Base-by-base conservation (phyloP, 1,284 basidiomycete species). In the Sutorius eximius region DNA sequence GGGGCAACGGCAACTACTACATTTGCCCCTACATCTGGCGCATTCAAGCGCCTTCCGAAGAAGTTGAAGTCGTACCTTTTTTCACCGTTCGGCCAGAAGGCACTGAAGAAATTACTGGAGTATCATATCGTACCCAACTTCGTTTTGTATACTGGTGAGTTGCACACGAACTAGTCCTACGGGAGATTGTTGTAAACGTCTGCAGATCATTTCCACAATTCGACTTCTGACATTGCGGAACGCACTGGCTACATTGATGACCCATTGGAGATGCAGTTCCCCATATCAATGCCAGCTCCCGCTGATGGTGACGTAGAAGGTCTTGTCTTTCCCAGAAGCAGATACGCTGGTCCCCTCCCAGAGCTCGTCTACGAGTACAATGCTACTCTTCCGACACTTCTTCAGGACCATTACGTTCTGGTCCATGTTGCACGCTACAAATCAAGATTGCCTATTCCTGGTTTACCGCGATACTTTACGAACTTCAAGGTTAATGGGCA, bases 11-110 rank as follows among this genome's bases (percentile, higher is more conserved):
- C 82, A 9, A 76, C 82, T 11, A 89, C 88, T 0, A 59, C 83
- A 41, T 89, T 91, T 64, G 82, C 80, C 1, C 89, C 87, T 0
- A 78, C 78, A 47, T 88, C 89, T 66, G 67, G 66, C 9, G 88
- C 88, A 3, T 91, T 88, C 70, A 61, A 73, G 29, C 70, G 65
- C 10, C 75, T 91, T 22, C 89, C 89, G 0, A 65, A 59, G 38
- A 78, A 77, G 49, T 76, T 91, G 44, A 76, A 74, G 53, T 62
- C 77, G 34, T 91, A 78, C 76, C 75, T 91, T 51, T 89, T 90
- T 72, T 87, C 85, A 9, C 84, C 84, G 1, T 82, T 83, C 53
- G 89, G 89, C 8, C 71, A 73, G 46, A 71, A 67, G 37, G 79
- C 75, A 2, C 64, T 91, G 50, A 78, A 72, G 62, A 89, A 88